phyloP scores from a whole-genome alignment of 176 grass and related monocot genomes.

The Dactylis glomerata region DNA sequence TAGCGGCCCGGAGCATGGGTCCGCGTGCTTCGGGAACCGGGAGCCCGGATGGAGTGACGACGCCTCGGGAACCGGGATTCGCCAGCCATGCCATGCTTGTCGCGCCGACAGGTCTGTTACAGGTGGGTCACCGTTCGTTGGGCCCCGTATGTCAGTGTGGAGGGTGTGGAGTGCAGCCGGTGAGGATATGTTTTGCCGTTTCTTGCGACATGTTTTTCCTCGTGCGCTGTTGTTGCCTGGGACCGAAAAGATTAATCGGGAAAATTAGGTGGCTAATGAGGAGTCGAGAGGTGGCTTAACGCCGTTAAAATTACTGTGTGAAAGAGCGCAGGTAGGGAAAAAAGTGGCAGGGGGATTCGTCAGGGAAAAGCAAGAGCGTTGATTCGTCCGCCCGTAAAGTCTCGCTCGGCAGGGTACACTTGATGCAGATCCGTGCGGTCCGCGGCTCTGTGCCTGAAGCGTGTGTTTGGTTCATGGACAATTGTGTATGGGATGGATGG shows the following conservation, averaged over 20 bases:
- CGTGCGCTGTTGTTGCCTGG: not conserved
- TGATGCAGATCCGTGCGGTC: not conserved
- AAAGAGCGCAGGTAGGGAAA: not conserved
- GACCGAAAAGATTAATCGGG: not conserved
- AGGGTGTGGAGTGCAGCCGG: fast-evolving
- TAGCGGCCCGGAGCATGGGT: constrained; percentile 27
- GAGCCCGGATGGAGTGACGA: not conserved
- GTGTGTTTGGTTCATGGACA: too few relatives aligned
- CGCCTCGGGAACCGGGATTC: constrained; percentile 6
- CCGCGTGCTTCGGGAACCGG: constrained; percentile 30
- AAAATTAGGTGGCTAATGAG: not conserved
- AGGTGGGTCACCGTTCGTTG: not conserved
- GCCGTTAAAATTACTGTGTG: not conserved
- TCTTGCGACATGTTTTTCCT: constrained; percentile 26
- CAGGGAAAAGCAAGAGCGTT: not conserved
- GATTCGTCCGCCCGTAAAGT: constrained; percentile 6
- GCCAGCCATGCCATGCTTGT: not conserved
- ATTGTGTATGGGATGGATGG: too few relatives aligned
- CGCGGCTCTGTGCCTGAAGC: not conserved
- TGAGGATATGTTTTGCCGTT: not conserved
- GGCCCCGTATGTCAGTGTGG: not conserved
- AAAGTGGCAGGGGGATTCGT: constrained; percentile 14
- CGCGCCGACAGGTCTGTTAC: not conserved
- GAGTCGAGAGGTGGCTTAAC: not conserved
- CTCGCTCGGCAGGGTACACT: not conserved